Evolutionary conservation across 331 rosid species (phyloP).

Genomic region (Prunus yedoensis): DNA sequence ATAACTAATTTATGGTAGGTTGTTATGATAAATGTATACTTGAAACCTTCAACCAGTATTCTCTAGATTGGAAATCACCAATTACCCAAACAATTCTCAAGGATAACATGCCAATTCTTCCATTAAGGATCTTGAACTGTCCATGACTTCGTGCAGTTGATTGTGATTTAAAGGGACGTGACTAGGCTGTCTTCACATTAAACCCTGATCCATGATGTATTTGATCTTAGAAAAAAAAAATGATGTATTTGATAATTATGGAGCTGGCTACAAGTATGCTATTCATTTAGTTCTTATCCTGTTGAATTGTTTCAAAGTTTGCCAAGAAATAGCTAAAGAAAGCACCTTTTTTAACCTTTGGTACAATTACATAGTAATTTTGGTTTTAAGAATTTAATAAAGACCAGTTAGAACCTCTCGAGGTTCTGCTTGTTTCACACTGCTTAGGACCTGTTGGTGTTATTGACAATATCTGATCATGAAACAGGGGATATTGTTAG

Average conservation of each 20-base stretch:
- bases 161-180: neutral
- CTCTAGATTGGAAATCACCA: neutral
- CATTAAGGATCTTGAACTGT: neutral
- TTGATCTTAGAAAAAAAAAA: no score
- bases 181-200: neutral
- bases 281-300: neutral
- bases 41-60: neutral
- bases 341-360: neutral
- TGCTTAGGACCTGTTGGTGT: conserved; percentile 12
- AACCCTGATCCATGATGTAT: neutral
- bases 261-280: neutral
- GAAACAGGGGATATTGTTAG: conserved; percentile 66
- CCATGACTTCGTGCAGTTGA: neutral
- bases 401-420: conserved; percentile 18
- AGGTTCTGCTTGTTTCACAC: conserved; percentile 19
- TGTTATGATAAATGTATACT: neutral
- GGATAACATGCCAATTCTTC: neutral
- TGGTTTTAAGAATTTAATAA: conserved; percentile 8
- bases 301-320: neutral
- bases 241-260: neutral
- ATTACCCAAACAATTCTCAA: neutral
- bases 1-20: neutral
- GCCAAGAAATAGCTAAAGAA: neutral
- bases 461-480: conserved; percentile 21
- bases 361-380: conserved; percentile 9